Evolutionary conservation across 2,329 filamentous ascomycete species (phyloP).

Genomic region (Ophiostoma novo-ulmi): DNA sequence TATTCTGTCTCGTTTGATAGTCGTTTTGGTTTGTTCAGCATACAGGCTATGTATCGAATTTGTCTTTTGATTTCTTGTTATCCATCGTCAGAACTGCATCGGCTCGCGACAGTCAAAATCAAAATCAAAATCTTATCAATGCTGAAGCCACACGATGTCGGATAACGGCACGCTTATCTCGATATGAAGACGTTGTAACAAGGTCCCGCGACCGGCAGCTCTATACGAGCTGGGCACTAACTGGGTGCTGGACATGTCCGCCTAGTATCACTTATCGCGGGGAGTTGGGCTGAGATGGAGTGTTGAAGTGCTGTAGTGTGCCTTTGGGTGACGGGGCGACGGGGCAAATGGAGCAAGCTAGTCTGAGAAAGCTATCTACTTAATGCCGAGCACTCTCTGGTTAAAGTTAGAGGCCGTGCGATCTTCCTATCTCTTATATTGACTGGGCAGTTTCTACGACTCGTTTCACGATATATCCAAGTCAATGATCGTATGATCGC

Average conservation of each 20-base stretch:
- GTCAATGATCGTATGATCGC: not conserved
- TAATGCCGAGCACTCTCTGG: not conserved
- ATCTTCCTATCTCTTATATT: conserved; percentile 2
- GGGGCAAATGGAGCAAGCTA: not conserved
- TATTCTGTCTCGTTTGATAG: not conserved
- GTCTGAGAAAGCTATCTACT: not conserved
- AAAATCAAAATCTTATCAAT: not conserved
- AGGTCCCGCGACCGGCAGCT: not conserved
- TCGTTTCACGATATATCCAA: not conserved
- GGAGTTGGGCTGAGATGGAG: not conserved
- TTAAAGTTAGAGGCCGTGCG: not conserved
- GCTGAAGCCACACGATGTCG: not conserved
- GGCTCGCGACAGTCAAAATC: not conserved
- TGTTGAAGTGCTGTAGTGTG: not conserved
- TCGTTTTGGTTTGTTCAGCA: not conserved
- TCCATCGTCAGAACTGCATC: not conserved
- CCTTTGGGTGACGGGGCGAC: not conserved
- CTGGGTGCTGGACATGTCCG: not conserved
- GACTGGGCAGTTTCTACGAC: not conserved
- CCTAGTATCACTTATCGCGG: not conserved
- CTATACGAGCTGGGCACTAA: not conserved
- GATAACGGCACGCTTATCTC: not conserved
- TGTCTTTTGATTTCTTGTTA: not conserved
- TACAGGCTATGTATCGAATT: not conserved
- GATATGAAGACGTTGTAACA: not conserved